Evolutionary conservation across 352 stramenopile species (phyloP), one percentile per base, ranked within the genome.

Genomic region (Globisporangium paddicum): DNA sequence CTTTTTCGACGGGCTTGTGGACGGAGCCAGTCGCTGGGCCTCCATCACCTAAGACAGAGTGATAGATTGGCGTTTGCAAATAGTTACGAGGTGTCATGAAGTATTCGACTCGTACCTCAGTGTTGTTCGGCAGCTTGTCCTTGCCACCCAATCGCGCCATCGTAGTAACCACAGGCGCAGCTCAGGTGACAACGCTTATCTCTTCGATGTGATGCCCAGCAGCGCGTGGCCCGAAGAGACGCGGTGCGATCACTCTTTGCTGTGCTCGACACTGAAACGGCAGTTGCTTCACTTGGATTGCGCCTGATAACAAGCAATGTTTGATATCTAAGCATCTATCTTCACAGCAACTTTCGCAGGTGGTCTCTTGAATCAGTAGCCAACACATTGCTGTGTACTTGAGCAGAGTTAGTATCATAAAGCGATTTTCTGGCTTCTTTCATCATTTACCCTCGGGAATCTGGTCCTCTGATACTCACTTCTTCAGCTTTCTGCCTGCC

Each of bases 1-100:
- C 0, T 79, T 67, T 60, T 87, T 87, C 30, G 59, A 64, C 11
- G 79, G 79, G 60, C 79, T 89, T 11, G 79, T 87, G 0, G 79
- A 87, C 34, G 79, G 79, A 0, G 77, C 79, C 34, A 89, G 55
- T 10, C 73, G 66, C 26, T 40, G 62, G 0, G 10, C 23, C 5
- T 50, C 56, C 40, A 65, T 48, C 3, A 41, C 25, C 48, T 68
- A 38, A 38, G 18, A 5, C 25, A 38, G 2, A 53, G 26, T 5
- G 23, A 35, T 18, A 11, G 46, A 38, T 2, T 18, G 10, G 7
- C 13, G 18, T 54, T n/a, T 41, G 18, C 6, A 25, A 10, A 13
- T 16, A 8, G 16, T 47, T 26, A 9, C 26, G n/a, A n/a, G n/a
- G n/a, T n/a, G n/a, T n/a, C n/a, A n/a, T n/a, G n/a, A n/a, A n/a